Evolutionary conservation across 768 basidiomycete species (phyloP).

Genomic region (Wakefieldia striispora): DNA sequence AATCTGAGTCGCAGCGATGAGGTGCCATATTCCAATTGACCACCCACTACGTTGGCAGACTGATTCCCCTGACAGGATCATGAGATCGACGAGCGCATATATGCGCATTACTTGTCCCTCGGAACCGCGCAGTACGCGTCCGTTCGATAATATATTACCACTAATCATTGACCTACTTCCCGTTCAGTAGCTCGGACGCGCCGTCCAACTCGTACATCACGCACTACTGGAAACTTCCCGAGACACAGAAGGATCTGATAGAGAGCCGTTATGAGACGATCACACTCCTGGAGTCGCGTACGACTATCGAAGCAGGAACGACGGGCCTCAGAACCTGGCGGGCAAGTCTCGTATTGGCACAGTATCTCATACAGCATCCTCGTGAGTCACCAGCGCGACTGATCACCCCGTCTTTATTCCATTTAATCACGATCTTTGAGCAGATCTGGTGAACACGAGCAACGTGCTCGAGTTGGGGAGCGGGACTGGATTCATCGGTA

Average conservation of each 20-base stretch:
- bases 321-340: slow-evolving; percentile 81
- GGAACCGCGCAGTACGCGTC: slow-evolving; percentile 26
- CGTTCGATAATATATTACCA: neutral
- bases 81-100: slow-evolving; percentile 66
- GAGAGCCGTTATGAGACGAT: slow-evolving; percentile 36
- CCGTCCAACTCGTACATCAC: slow-evolving; percentile 56
- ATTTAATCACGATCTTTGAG: neutral
- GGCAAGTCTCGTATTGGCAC: slow-evolving; percentile 64
- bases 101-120: slow-evolving; percentile 57
- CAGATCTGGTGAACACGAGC: slow-evolving; percentile 26
- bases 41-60: neutral
- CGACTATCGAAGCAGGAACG: slow-evolving; percentile 70
- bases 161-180: neutral
- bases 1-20: slow-evolving; percentile 36
- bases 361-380: slow-evolving; percentile 56
- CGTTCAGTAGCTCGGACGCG: slow-evolving; percentile 21
- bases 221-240: slow-evolving; percentile 51
- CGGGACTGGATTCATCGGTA: slow-evolving; percentile 74
- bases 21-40: slow-evolving; percentile 35
- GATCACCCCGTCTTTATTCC: neutral
- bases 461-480: slow-evolving; percentile 72
- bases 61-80: slow-evolving; percentile 38
- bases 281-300: slow-evolving; percentile 73
- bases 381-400: slow-evolving; percentile 37
- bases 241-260: neutral